Evolutionary conservation across 2,329 filamentous ascomycete species (phyloP).

Genomic region (Hypoxylon sp.): DNA sequence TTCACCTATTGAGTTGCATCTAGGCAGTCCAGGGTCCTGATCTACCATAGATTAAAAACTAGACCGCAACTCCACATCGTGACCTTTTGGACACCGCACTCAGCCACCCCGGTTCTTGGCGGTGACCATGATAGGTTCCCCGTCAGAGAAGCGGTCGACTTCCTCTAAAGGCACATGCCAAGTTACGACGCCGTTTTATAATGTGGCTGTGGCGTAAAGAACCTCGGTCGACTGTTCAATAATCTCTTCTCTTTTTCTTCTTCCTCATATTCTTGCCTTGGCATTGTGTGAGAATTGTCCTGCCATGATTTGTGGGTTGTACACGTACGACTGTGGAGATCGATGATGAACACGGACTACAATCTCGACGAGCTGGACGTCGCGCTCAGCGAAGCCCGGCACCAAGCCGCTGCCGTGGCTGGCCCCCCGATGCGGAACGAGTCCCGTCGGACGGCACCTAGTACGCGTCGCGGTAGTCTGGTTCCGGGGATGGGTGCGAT

Average conservation of each 20-base stretch:
- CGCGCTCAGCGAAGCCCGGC: conserved; percentile 48
- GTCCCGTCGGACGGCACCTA: conserved; percentile 45
- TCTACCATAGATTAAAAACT: conserved; percentile 29
- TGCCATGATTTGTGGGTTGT: conserved; percentile 34
- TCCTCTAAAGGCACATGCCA: conserved; percentile 1
- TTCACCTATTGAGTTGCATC: too few relatives aligned
- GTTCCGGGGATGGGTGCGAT: conserved; percentile 36
- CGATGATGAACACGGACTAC: conserved; percentile 48
- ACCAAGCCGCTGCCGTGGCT: conserved; percentile 42
- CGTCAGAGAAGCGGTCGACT: conserved; percentile 13
- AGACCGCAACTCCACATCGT: conserved; percentile 41
- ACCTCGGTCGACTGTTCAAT: conserved; percentile 17
- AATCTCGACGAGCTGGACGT: conserved; percentile 53
- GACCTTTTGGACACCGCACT: conserved; percentile 29
- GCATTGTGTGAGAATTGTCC: conserved; percentile 1
- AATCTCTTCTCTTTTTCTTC: conserved; percentile 7
- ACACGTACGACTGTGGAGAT: conserved; percentile 26
- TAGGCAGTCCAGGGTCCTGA: conserved; percentile 14
- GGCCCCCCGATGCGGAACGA: conserved; percentile 42
- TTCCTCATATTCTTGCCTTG: conserved; percentile 2
- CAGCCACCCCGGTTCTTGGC: conserved; percentile 38
- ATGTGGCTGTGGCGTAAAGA: conserved; percentile 14
- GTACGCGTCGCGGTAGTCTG: conserved; percentile 51
- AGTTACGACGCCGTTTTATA: background rate
- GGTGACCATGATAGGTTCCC: conserved; percentile 14